Conservation (phyloP, 2,329 filamentous ascomycete species). For the Esteya vermicola region DNA sequence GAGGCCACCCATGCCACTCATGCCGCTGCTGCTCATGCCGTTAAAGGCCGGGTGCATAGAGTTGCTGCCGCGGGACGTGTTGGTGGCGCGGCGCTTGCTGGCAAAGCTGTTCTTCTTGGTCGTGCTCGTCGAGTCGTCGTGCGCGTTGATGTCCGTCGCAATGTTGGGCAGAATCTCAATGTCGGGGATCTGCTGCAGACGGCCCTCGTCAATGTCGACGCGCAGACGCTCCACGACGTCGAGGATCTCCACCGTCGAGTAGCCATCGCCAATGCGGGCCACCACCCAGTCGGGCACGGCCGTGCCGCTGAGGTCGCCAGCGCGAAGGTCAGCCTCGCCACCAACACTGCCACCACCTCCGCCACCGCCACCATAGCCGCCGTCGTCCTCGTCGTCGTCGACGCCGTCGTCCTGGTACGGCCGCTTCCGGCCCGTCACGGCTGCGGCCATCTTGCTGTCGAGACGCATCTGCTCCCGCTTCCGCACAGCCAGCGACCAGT, state of each 20-base stretch:
- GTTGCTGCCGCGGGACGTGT: neutral
- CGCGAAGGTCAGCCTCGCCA: no score
- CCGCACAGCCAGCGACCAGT: conserved; percentile 48
- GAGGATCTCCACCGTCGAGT: conserved; percentile 31
- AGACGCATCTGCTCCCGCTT: conserved; percentile 50
- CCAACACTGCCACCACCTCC: no score
- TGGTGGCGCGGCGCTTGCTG: conserved; percentile 5
- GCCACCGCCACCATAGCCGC: conserved; percentile 12
- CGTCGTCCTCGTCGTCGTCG: conserved; percentile 19
- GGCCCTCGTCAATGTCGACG: conserved; percentile 26
- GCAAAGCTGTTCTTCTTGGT: conserved; percentile 6
- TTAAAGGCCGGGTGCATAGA: no score
- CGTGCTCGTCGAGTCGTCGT: conserved; percentile 10
- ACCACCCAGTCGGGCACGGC: conserved; percentile 36
- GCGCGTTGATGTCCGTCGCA: conserved; percentile 3
- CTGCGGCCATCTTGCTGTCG: conserved; percentile 21
- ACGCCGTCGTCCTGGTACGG: conserved; percentile 13
- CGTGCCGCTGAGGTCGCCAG: conserved; percentile 22
- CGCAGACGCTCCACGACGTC: conserved; percentile 31
- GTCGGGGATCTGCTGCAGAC: conserved; percentile 35
- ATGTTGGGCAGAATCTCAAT: conserved; percentile 46
- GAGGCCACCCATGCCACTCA: no score
- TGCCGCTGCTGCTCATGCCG: neutral
- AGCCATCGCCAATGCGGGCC: conserved; percentile 28
- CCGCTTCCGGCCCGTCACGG: conserved; percentile 17